Percentiles rank a stretch among this genome's conserved stretches.
Conservation (phyloP, 2,329 filamentous ascomycete genomes). For the Curvularia spicifera region DNA sequence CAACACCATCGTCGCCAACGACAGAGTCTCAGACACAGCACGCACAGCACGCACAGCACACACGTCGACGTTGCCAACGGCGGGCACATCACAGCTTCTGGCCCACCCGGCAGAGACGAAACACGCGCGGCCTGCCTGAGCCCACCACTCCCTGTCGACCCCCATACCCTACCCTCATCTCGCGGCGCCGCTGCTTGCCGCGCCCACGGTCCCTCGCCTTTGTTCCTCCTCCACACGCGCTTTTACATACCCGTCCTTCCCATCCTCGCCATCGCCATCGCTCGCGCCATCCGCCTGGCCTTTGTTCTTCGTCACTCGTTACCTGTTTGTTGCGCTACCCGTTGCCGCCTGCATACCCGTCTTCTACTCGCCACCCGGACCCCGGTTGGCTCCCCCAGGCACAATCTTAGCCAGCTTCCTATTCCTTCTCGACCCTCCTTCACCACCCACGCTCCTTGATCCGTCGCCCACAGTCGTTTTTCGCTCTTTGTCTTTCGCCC, state of each 20-base stretch:
- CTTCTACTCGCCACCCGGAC: conserved; percentile 2
- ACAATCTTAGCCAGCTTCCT: no score
- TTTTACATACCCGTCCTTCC: background rate
- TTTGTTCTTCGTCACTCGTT: conserved; percentile 25
- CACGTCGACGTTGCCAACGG: conserved; percentile 11
- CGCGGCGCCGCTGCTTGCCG: conserved; percentile 7
- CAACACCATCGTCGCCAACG: conserved; percentile 10
- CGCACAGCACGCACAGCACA: no score
- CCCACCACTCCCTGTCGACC: conserved; percentile 22
- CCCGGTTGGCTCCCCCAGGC: background rate
- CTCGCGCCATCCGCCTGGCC: conserved; percentile 7
- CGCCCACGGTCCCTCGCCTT: conserved; percentile 7
- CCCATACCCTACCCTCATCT: conserved; percentile 15
- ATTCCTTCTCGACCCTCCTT: background rate
- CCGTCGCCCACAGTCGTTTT: conserved; percentile 8
- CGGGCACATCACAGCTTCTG: conserved; percentile 22
- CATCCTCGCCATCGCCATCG: background rate
- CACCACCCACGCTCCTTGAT: conserved; percentile 12
- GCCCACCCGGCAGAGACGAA: conserved; percentile 28
- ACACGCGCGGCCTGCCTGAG: conserved; percentile 24
- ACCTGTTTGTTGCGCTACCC: background rate
- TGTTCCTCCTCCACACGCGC: conserved; percentile 5
- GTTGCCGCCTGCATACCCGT: background rate
- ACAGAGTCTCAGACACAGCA: no score
- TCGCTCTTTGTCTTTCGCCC: background rate